A percentile compares a stretch with the other conserved stretches of the same genome.
Evolutionary conservation across 352 stramenopile species (phyloP).

Genomic region (Lagenidium sp.): DNA sequence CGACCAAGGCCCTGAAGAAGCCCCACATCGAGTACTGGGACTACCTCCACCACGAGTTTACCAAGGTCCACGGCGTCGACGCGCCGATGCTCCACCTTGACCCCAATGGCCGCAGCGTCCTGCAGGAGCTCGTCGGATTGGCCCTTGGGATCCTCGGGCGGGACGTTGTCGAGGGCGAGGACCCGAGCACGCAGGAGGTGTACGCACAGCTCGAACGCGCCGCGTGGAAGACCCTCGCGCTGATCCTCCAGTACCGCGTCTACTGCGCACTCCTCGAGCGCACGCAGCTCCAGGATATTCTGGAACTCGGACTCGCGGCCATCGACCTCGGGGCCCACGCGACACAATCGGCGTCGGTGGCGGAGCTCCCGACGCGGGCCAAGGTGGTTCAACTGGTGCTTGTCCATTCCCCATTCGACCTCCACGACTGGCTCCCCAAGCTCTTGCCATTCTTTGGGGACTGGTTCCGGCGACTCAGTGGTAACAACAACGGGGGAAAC

Average conservation of each 20-base stretch:
- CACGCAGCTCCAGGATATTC: conserved; percentile 32
- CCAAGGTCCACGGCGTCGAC: conserved; percentile 32
- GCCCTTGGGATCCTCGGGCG: conserved; percentile 35
- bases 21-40: conserved; percentile 43
- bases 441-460: conserved; percentile 30
- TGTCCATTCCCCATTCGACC: conserved; percentile 50
- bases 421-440: conserved; percentile 29
- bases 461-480: conserved; percentile 40
- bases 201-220: conserved; percentile 41
- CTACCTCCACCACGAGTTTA: conserved; percentile 54
- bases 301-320: conserved; percentile 44
- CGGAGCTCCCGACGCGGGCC: conserved; percentile 14
- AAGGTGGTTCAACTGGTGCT: conserved; percentile 36
- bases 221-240: conserved; percentile 52
- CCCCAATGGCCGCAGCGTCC: conserved; percentile 50
- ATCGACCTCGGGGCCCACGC: conserved; percentile 15
- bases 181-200: conserved; percentile 14
- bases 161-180: conserved; percentile 12
- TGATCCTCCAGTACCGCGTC: conserved; percentile 44
- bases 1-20: conserved; percentile 9
- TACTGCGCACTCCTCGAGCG: conserved; percentile 61
- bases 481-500: no score
- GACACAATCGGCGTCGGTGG: conserved; percentile 7
- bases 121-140: conserved; percentile 51
- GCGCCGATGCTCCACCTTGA: conserved; percentile 63